Evolutionary conservation across 1,284 basidiomycete species (phyloP).

Genomic region (Malassezia restricta): DNA sequence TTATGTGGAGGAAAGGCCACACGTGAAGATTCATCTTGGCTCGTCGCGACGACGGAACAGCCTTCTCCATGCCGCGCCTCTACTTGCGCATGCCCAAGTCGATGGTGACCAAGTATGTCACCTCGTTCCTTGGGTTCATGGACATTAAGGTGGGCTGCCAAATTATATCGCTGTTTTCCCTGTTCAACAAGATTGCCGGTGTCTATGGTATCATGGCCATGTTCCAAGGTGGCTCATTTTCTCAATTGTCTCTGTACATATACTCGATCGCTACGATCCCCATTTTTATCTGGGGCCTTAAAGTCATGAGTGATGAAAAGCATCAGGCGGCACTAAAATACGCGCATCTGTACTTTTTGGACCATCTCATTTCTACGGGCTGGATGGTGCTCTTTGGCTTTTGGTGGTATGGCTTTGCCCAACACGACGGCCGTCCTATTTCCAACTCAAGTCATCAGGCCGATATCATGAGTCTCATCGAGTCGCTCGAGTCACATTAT

Average conservation of each 20-base stretch:
- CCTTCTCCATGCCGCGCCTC: slow-evolving; percentile 24
- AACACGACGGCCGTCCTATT: slow-evolving; percentile 60
- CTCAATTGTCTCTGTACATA: slow-evolving; percentile 67
- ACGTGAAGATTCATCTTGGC: not conserved
- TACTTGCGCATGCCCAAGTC: slow-evolving; percentile 30
- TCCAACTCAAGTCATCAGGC: slow-evolving; percentile 34
- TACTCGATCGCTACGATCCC: slow-evolving; percentile 77
- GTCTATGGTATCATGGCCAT: slow-evolving; percentile 89
- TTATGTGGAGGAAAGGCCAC: not conserved
- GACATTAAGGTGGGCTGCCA: slow-evolving; percentile 43
- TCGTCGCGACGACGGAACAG: not conserved
- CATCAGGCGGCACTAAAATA: slow-evolving; percentile 64
- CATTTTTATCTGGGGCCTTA: slow-evolving; percentile 74
- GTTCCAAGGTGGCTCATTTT: slow-evolving; percentile 71
- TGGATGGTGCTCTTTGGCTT: slow-evolving; percentile 85
- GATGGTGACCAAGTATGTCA: slow-evolving; percentile 29
- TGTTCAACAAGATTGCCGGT: slow-evolving; percentile 95
- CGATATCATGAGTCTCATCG: slow-evolving; percentile 43
- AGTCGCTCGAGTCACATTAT: slow-evolving; percentile 39
- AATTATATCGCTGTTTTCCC: slow-evolving; percentile 44
- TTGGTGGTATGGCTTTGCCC: slow-evolving; percentile 75
- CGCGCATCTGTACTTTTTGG: slow-evolving; percentile 79
- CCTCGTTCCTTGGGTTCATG: slow-evolving; percentile 40
- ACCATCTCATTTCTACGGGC: slow-evolving; percentile 80
- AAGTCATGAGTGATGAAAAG: slow-evolving; percentile 58